phyloP scores from a whole-genome alignment of 1,139 yeast genomes.

The Candida neerlandica region DNA sequence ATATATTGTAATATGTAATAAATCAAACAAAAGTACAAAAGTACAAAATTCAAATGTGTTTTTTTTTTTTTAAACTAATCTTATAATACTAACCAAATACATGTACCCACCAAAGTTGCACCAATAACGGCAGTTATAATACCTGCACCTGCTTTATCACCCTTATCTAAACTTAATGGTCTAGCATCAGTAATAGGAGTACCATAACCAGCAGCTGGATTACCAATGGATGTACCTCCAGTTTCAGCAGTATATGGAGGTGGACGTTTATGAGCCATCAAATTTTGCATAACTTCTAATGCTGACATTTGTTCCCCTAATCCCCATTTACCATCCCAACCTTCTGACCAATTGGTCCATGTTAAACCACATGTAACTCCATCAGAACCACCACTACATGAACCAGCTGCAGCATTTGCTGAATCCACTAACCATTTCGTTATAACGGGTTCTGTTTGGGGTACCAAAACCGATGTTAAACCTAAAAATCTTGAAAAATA shows the following conservation, averaged over 20 bases:
- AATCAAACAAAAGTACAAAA: neutral
- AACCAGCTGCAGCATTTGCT: conserved; percentile 76
- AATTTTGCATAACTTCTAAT: conserved; percentile 71
- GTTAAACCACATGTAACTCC: conserved; percentile 88
- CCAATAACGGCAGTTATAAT: conserved; percentile 78
- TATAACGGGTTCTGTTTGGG: conserved; percentile 58
- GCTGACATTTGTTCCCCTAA: conserved; percentile 94
- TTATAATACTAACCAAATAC: conserved; percentile 67
- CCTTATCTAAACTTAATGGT: conserved; percentile 55
- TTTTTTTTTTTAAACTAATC: neutral
- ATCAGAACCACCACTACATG: conserved; percentile 86
- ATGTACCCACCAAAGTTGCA: conserved; percentile 61
- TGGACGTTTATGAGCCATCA: conserved; percentile 54
- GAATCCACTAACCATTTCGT: conserved; percentile 56
- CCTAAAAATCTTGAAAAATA: conserved; percentile 77
- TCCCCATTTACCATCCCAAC: conserved; percentile 82
- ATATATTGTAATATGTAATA: neutral
- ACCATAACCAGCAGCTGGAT: conserved; percentile 61
- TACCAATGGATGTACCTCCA: conserved; percentile 66
- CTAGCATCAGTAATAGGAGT: conserved; percentile 37
- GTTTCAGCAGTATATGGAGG: conserved; percentile 58
- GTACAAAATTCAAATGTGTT: too few relatives aligned
- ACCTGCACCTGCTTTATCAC: conserved; percentile 88
- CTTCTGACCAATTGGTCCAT: conserved; percentile 55
- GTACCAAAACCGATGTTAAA: conserved; percentile 71